Evolutionary conservation across 176 grass and related monocot species (phyloP).

Genomic region (Aegilops speltoides): DNA sequence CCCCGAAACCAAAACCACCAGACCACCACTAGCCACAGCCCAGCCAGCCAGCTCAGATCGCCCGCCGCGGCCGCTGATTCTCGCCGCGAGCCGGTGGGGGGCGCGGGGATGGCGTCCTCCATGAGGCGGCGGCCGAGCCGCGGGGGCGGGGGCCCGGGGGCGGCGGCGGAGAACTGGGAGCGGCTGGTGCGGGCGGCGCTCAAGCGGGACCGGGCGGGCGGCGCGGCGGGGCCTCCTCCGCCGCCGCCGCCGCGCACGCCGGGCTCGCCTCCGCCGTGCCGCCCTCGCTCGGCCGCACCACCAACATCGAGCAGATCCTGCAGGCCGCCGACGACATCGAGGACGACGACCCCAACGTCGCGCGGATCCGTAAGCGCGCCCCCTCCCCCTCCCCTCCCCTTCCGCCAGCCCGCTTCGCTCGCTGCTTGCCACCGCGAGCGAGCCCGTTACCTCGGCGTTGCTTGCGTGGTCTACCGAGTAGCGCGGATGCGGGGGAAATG

Average conservation of each 20-base stretch:
- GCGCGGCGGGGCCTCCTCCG: not conserved
- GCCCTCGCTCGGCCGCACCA: slow-evolving; percentile 54
- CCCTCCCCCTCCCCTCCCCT: not conserved
- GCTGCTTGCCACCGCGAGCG: not conserved
- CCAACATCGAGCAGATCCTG: slow-evolving; percentile 89
- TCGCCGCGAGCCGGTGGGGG: not conserved
- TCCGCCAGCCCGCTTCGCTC: not conserved
- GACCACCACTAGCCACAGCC: too few species aligned
- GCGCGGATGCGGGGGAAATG: not conserved
- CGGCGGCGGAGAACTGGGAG: slow-evolving; percentile 81
- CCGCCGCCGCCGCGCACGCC: slow-evolving; percentile 19
- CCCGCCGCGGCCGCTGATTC: not conserved
- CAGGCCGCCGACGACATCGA: slow-evolving; percentile 85
- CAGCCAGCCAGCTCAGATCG: slow-evolving; percentile 4
- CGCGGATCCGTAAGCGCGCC: slow-evolving; percentile 55
- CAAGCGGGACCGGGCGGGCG: slow-evolving; percentile 46
- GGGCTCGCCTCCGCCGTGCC: slow-evolving; percentile 60
- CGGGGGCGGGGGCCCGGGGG: slow-evolving; percentile 22
- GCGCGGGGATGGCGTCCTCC: slow-evolving; percentile 35
- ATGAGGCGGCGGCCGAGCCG: slow-evolving; percentile 27
- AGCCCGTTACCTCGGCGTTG: not conserved
- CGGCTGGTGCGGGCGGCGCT: slow-evolving; percentile 67
- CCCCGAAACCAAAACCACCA: not conserved
- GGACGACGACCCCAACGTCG: slow-evolving; percentile 81
- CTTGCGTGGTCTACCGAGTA: not conserved